A percentile compares a stretch with the other conserved stretches of the same genome.
Conservation (phyloP, 1,139 yeast genomes). For the Nadsonia starkeyi-henricii region DNA sequence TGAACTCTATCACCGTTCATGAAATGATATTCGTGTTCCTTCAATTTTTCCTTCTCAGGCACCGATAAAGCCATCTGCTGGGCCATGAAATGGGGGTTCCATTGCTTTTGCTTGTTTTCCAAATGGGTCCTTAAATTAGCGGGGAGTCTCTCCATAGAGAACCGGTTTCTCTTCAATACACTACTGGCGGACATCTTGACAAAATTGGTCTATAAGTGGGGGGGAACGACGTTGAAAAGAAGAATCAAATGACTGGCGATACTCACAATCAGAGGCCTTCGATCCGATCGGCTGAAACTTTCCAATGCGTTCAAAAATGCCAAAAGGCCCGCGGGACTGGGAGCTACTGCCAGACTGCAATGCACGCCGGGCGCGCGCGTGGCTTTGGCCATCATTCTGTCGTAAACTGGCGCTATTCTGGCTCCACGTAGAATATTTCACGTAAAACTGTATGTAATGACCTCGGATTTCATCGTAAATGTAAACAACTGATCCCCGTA, state of each 20-base stretch:
- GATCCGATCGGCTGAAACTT: background rate
- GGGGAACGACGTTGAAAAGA: too few species aligned
- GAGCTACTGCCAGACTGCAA: background rate
- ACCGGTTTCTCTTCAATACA: background rate
- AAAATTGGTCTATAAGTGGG: too few species aligned
- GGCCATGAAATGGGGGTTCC: background rate
- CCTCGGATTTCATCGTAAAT: too few species aligned
- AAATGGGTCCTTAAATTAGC: background rate
- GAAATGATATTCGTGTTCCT: slow-evolving; percentile 35
- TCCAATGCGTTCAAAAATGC: background rate
- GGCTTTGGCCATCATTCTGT: too few species aligned
- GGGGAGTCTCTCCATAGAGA: background rate
- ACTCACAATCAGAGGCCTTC: too few species aligned
- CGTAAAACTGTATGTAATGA: too few species aligned
- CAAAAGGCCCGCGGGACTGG: background rate
- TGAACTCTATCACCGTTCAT: slow-evolving; percentile 53
- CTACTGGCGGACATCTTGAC: background rate
- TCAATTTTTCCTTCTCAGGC: slow-evolving; percentile 27
- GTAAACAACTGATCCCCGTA: too few species aligned
- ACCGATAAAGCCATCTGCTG: slow-evolving; percentile 10
- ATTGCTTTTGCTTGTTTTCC: background rate
- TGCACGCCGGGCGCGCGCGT: background rate
- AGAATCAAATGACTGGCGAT: background rate
- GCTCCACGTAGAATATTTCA: too few species aligned
- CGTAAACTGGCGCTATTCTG: too few species aligned